Evolutionary conservation across 179 eudicot species (phyloP), one percentile per base, ranked within the genome.

Genomic region (Amaranthus tricolor): DNA sequence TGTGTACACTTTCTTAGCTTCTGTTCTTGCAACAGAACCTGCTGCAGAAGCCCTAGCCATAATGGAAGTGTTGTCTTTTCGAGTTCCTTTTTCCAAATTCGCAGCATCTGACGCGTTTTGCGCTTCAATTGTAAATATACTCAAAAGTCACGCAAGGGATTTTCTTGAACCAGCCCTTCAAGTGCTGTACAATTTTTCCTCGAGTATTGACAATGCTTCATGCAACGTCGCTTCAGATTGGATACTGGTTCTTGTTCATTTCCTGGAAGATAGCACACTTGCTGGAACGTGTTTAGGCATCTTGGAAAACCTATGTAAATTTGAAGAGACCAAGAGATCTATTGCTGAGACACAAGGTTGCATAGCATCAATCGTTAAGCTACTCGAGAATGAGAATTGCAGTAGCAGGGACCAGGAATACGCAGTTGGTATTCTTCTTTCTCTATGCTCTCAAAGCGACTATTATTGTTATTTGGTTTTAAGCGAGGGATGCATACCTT

Each of bases 401-500:
- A 83, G 78, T 70, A 70, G 51, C 7, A 85, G 84, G 72, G 90
- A 84, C 62, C 96, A 94, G 76, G 98, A 90, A 19, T 80, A 76
- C 64, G 97, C 91, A 2, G 87, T 85, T 0, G 72, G 78, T 14
- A 77, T 94, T 76, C 88, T 94, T 55, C 88, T 88, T 31, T 79
- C 86, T 13, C 59, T 94, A 14, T 94, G 98, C 73, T 74, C 81
- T 10, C 86, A 91, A 47, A 81, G 77, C 14, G 79, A 69, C 53
- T 49, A 79, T 50, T 88, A 82, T 69, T 88, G 97, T 70, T 76
- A 77, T 58, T n/a, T 86, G 84, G 96, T 87, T 44, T 81, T 89
- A 86, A 76, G 80, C 15, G 98, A 91, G 73, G 92, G 91, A 9
- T 82, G 89, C n/a, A 81, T 94, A 61, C 94, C 97, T 17, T 52